Evolutionary conservation across 2,329 filamentous ascomycete species (phyloP).

Genomic region (Fusarium heterosporum): DNA sequence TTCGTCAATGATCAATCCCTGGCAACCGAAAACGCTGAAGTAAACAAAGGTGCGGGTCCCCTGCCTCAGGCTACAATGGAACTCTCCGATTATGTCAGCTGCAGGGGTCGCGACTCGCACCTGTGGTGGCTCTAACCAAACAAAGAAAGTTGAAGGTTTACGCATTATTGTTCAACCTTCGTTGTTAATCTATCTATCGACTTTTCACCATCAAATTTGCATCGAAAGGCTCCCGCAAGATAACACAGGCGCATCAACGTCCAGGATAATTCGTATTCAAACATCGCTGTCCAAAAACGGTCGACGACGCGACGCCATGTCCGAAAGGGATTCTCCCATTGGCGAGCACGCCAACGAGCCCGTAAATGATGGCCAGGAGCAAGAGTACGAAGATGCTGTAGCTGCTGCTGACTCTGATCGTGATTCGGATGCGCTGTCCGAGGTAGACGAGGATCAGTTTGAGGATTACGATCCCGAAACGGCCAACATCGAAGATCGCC

Average conservation of each 20-base stretch:
- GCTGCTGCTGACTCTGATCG: slow-evolving; percentile 62
- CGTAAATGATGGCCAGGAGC: slow-evolving; percentile 57
- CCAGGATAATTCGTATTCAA: neutral
- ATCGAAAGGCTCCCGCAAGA: neutral
- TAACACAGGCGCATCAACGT: neutral
- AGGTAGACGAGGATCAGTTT: slow-evolving; percentile 77
- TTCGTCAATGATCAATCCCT: slow-evolving; percentile 38
- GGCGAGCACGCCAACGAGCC: slow-evolving; percentile 54
- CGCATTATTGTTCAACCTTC: slow-evolving; percentile 19
- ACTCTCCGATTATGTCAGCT: slow-evolving; percentile 49
- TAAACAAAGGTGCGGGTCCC: slow-evolving; percentile 49
- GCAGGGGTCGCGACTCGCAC: slow-evolving; percentile 34
- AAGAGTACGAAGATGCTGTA: slow-evolving; percentile 46
- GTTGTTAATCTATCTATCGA: slow-evolving; percentile 12
- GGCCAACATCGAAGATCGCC: slow-evolving; percentile 71
- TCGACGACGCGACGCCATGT: slow-evolving; percentile 52
- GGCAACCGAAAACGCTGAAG: slow-evolving; percentile 48
- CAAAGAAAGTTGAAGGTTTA: slow-evolving; percentile 45
- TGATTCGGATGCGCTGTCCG: slow-evolving; percentile 71
- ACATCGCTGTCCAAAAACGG: slow-evolving; percentile 12
- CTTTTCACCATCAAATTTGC: neutral
- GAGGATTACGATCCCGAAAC: slow-evolving; percentile 75
- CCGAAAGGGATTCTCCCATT: slow-evolving; percentile 59
- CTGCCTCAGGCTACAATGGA: slow-evolving; percentile 43
- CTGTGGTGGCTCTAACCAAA: slow-evolving; percentile 34